phyloP scores from a whole-genome alignment of 768 basidiomycete genomes.

The Lentinula detonsa region DNA sequence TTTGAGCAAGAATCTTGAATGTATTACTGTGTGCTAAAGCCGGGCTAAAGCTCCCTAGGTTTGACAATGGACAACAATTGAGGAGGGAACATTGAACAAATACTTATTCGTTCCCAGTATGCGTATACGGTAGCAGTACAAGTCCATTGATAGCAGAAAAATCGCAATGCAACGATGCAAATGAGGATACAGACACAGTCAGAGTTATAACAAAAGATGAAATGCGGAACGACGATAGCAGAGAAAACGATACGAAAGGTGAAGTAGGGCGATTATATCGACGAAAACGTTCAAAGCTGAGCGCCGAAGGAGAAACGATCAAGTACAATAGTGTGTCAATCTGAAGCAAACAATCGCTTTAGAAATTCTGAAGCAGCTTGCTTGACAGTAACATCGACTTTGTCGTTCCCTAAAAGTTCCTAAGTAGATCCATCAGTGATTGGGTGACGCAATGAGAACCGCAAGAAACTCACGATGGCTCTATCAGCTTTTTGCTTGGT shows the following conservation, averaged over 20 bases:
- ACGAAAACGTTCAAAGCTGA: too few relatives aligned
- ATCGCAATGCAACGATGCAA: not conserved
- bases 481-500: slow-evolving; percentile 59
- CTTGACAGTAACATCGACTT: slow-evolving; percentile 53
- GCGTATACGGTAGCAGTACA: not conserved
- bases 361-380: slow-evolving; percentile 68
- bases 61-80: too few relatives aligned
- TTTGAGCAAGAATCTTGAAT: not conserved
- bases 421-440: slow-evolving; percentile 11
- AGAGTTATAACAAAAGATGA: not conserved
- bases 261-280: not conserved
- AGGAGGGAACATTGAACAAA: too few relatives aligned
- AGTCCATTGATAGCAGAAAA: not conserved
- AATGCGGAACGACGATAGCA: not conserved
- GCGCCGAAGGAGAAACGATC: not conserved
- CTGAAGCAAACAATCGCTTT: slow-evolving; percentile 53
- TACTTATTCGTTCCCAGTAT: too few relatives aligned
- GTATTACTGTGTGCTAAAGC: not conserved
- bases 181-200: not conserved
- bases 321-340: slow-evolving; percentile 16
- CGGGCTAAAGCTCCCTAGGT: too few relatives aligned
- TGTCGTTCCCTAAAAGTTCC: slow-evolving; percentile 56
- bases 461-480: slow-evolving; percentile 43
- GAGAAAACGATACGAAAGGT: not conserved
- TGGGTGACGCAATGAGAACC: not conserved